These are phyloP conservation scores for Sclerotinia subarctica DNA, from an alignment of 2,329 filamentous ascomycete species.

Conservation along the genomic window DNA sequence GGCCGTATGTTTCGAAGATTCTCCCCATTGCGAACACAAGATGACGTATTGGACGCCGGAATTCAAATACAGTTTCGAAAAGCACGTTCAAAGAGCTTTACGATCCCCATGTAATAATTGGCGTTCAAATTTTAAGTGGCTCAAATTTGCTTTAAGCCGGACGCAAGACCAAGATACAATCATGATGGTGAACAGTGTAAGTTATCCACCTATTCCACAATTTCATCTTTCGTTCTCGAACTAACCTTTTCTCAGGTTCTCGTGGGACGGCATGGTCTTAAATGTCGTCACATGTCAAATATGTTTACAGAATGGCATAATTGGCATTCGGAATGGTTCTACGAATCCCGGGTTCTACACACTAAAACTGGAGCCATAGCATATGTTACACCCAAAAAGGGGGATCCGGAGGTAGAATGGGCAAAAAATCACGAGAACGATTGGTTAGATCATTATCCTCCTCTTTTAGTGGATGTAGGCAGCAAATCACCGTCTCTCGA, in stretches of 20 bases:
- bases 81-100: background rate
- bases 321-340: background rate
- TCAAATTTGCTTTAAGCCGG: background rate
- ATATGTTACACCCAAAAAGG: background rate
- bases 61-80: background rate
- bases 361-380: background rate
- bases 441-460: background rate
- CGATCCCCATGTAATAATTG: background rate
- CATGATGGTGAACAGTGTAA: constrained; percentile 3
- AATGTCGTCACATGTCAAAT: background rate
- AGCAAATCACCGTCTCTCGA: background rate
- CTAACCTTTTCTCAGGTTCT: background rate
- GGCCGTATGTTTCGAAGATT: background rate
- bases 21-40: background rate
- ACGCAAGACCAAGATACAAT: background rate
- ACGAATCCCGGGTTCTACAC: background rate
- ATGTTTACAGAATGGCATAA: constrained; percentile 2
- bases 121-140: background rate
- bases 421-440: background rate
- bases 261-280: background rate
- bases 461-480: fast-evolving
- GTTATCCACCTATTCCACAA: background rate
- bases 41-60: background rate
- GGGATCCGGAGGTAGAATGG: background rate
- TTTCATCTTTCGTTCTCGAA: background rate